Percentiles rank a stretch among this genome's conserved stretches.
Conservation (phyloP, 192 early-diverging fungal genomes). For the Helicostylum pulchrum region DNA sequence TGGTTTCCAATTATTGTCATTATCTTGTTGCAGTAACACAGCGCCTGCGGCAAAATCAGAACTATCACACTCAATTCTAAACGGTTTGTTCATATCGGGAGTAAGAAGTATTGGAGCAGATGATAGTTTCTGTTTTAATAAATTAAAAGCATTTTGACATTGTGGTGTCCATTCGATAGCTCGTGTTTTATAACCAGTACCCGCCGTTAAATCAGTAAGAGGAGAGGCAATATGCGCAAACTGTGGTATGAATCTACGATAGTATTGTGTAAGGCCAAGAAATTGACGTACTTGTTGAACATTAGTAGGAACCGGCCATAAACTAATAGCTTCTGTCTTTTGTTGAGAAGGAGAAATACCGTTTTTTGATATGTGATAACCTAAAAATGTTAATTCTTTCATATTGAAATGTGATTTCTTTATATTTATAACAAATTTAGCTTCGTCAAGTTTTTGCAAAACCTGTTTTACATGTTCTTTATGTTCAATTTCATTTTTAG, state of each 20-base stretch:
- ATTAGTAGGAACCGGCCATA: constrained; percentile 19
- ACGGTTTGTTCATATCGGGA: constrained; percentile 11
- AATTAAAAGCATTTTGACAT: constrained; percentile 5
- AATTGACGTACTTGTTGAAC: constrained; percentile 22
- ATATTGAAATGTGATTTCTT: constrained; percentile 17
- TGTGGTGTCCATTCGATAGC: constrained; percentile 4
- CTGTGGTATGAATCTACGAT: constrained; percentile 20
- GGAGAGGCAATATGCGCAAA: constrained; percentile 21
- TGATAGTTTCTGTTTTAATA: background rate
- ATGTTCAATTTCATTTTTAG: constrained; percentile 30
- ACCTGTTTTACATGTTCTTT: constrained; percentile 22
- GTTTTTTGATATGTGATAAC: constrained; percentile 24
- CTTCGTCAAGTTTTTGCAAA: constrained; percentile 20
- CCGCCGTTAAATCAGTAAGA: constrained; percentile 11
- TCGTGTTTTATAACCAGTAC: background rate
- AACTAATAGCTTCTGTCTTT: constrained; percentile 22
- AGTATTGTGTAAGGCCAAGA: constrained; percentile 27
- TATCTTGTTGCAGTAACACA: constrained; percentile 11
- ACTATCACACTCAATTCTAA: constrained; percentile 2
- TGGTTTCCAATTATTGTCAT: constrained; percentile 17
- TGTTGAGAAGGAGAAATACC: constrained; percentile 25
- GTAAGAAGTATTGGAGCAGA: background rate
- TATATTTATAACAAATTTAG: constrained; percentile 4
- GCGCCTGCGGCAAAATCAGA: constrained; percentile 8
- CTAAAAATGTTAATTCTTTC: constrained; percentile 28